Evolutionary conservation across 2,329 filamentous ascomycete genomes (phyloP).

Genomic region (Hymenoscyphus infarciens): DNA sequence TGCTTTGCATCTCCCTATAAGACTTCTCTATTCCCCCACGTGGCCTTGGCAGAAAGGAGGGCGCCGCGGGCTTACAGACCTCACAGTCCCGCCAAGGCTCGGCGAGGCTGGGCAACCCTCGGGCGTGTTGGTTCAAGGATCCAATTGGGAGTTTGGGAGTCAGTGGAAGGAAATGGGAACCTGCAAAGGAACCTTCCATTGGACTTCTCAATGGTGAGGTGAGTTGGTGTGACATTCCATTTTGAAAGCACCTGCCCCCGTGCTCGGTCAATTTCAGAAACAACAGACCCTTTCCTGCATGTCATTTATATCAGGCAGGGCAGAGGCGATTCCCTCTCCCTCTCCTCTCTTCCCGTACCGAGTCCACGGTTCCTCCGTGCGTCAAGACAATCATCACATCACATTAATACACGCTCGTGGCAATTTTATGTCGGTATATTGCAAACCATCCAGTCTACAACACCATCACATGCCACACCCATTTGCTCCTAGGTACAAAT

Average conservation of each 20-base stretch:
- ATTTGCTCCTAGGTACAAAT: not conserved
- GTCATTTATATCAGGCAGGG: not conserved
- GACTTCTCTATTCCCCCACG: not conserved
- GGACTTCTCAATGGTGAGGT: not conserved
- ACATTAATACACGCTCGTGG: not conserved
- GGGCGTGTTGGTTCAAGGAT: not conserved
- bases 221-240: not conserved
- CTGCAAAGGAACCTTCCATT: slow-evolving; percentile 1
- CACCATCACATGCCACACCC: slow-evolving; percentile 19
- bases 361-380: not conserved
- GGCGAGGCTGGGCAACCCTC: not conserved
- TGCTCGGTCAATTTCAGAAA: not conserved
- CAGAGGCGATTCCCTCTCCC: not conserved
- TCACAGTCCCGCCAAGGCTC: not conserved
- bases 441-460: slow-evolving; percentile 22
- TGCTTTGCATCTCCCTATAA: not conserved
- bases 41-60: not conserved
- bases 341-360: not conserved
- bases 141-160: not conserved
- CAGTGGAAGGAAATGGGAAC: not conserved
- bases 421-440: slow-evolving; percentile 27
- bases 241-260: not conserved
- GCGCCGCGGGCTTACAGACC: not conserved
- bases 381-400: not conserved
- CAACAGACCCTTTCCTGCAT: not conserved